These are phyloP conservation scores for Botrytis cinerea DNA, from an alignment of 2,329 filamentous ascomycete genomes.

Conservation along the genomic window DNA sequence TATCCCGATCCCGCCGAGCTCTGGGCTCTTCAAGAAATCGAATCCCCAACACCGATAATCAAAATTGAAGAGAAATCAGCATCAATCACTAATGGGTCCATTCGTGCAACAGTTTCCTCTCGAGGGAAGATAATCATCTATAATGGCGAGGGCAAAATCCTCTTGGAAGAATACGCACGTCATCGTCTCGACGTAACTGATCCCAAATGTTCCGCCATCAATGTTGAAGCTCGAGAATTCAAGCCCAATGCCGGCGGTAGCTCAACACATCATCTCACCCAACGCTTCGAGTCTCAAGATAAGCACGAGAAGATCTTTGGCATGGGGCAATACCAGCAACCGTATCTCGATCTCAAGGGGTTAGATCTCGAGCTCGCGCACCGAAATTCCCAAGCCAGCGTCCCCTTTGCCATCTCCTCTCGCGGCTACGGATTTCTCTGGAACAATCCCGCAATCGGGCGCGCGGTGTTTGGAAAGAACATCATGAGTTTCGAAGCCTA, in stretches of 20 bases:
- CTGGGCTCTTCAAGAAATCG: conserved; percentile 44
- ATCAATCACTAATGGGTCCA: conserved; percentile 50
- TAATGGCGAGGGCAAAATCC: conserved; percentile 45
- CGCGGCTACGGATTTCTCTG: conserved; percentile 64
- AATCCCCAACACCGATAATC: conserved; percentile 5
- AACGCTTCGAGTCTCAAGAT: conserved; percentile 58
- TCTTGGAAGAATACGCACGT: conserved; percentile 55
- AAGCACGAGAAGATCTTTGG: conserved; percentile 63
- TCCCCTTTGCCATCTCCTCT: conserved; percentile 62
- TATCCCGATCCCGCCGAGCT: conserved; percentile 45
- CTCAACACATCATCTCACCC: conserved; percentile 53
- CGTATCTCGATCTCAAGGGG: conserved; percentile 63
- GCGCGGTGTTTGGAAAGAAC: conserved; percentile 62
- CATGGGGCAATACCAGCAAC: conserved; percentile 70
- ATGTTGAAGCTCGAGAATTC: conserved; percentile 54
- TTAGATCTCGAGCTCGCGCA: conserved; percentile 64
- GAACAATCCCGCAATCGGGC: conserved; percentile 65
- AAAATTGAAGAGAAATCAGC: conserved; percentile 32
- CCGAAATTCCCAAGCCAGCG: conserved; percentile 65
- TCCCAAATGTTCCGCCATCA: conserved; percentile 53
- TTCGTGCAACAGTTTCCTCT: conserved; percentile 49
- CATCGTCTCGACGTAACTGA: conserved; percentile 50
- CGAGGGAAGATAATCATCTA: conserved; percentile 52
- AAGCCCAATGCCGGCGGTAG: conserved; percentile 50
- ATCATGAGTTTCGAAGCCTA: conserved; percentile 62